A percentile compares a stretch with the other conserved stretches of the same genome.
Evolutionary conservation across 257 asterid genomes (phyloP).

Genomic region (Nicotiana benthamiana): DNA sequence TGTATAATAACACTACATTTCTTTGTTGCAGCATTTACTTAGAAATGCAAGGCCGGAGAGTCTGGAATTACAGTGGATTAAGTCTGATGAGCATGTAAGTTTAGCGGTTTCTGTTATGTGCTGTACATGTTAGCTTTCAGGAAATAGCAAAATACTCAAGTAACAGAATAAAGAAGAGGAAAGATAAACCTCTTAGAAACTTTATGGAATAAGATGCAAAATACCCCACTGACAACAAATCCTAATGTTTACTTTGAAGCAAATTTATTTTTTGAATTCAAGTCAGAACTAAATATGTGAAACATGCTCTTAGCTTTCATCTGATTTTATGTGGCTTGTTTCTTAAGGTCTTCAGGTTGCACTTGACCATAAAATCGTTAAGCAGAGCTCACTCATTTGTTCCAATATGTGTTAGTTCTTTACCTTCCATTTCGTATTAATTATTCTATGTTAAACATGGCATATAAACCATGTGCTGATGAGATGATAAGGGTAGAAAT

Average conservation of each 20-base stretch:
- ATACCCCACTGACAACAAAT: background rate
- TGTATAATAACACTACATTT: slow-evolving; percentile 1
- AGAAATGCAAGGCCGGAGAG: slow-evolving; percentile 50
- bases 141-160: background rate
- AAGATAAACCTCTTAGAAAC: background rate
- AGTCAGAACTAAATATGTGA: background rate
- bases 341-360: background rate
- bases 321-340: background rate
- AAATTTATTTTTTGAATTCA: slow-evolving; percentile 1
- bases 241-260: background rate
- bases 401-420: no score
- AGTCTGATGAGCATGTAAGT: slow-evolving; percentile 75
- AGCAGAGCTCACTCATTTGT: no score
- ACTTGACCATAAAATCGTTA: background rate
- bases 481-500: no score
- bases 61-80: slow-evolving; percentile 85
- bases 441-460: no score
- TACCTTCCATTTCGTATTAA: no score
- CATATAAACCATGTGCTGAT: no score
- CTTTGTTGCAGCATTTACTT: slow-evolving; percentile 56
- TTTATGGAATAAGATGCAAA: background rate
- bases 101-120: slow-evolving; percentile 4
- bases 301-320: background rate
- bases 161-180: background rate
- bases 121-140: background rate